Conservation (phyloP, 2,329 filamentous ascomycete genomes). For the Lecanicillium sp. region DNA sequence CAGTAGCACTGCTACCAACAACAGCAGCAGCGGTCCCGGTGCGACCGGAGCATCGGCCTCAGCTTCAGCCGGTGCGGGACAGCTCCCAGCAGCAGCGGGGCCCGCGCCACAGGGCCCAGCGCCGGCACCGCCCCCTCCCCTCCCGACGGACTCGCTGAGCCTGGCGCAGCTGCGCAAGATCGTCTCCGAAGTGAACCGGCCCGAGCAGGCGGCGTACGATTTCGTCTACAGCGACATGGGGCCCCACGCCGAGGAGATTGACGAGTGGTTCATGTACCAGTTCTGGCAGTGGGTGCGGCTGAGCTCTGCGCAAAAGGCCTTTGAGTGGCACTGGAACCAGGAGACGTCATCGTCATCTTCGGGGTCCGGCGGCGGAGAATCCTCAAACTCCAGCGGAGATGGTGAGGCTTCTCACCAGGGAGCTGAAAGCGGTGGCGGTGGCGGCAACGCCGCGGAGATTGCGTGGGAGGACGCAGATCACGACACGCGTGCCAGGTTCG, state of each 20-base stretch:
- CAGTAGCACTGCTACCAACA: too few relatives aligned
- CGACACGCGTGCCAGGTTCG: constrained; percentile 50
- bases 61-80: too few relatives aligned
- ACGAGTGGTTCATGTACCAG: constrained; percentile 96
- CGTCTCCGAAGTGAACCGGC: constrained; percentile 65
- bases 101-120: constrained; percentile 23
- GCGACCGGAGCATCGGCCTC: constrained; percentile 16
- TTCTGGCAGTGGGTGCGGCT: constrained; percentile 79
- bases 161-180: constrained; percentile 67
- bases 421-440: background rate
- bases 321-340: constrained; percentile 67
- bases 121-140: too few relatives aligned
- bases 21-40: constrained; percentile 18
- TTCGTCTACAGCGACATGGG: constrained; percentile 74
- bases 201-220: constrained; percentile 71
- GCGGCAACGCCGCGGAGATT: constrained; percentile 20
- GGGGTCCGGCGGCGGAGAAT: too few relatives aligned
- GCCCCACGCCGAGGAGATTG: constrained; percentile 77
- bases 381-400: too few relatives aligned
- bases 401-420: too few relatives aligned
- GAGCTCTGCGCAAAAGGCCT: constrained; percentile 67
- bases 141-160: constrained; percentile 63
- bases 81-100: too few relatives aligned
- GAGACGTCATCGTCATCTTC: too few relatives aligned
- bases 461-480: constrained; percentile 63